phyloP scores from a whole-genome alignment of 192 early-diverging fungal species.

The Chytriomyces sp. region DNA sequence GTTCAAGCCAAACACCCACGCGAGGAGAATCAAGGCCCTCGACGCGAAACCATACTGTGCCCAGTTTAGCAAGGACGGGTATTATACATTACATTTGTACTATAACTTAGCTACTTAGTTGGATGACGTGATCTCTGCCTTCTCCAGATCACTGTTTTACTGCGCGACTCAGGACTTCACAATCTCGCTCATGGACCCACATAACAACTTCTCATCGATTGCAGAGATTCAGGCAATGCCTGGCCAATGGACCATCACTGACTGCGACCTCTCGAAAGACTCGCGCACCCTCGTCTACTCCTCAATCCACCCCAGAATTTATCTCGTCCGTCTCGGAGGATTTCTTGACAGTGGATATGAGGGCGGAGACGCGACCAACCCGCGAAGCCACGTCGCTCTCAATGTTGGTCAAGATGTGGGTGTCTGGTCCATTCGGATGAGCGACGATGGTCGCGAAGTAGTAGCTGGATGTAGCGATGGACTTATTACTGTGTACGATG shows the following conservation, averaged over 20 bases:
- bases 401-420: slow-evolving; percentile 5
- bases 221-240: slow-evolving; percentile 43
- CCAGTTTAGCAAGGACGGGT: too few relatives aligned
- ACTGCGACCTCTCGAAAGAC: slow-evolving; percentile 32
- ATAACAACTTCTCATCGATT: slow-evolving; percentile 27
- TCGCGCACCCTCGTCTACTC: slow-evolving; percentile 57
- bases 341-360: not conserved
- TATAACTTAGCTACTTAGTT: too few relatives aligned
- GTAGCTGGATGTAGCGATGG: slow-evolving; percentile 55
- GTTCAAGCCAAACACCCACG: too few relatives aligned
- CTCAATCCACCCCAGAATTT: slow-evolving; percentile 62
- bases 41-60: too few relatives aligned
- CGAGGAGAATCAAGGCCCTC: too few relatives aligned
- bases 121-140: too few relatives aligned
- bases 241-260: slow-evolving; percentile 73
- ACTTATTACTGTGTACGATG: slow-evolving; percentile 58
- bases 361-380: not conserved
- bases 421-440: slow-evolving; percentile 70
- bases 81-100: too few relatives aligned
- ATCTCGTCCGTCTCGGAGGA: slow-evolving; percentile 36
- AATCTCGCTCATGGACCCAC: slow-evolving; percentile 62
- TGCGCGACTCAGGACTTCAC: slow-evolving; percentile 60
- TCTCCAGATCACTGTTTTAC: slow-evolving; percentile 52
- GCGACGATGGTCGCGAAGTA: slow-evolving; percentile 61
- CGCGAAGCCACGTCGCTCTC: not conserved